Evolutionary conservation across 1,284 basidiomycete species (phyloP).

Genomic region (Tilletiaria anomala): DNA sequence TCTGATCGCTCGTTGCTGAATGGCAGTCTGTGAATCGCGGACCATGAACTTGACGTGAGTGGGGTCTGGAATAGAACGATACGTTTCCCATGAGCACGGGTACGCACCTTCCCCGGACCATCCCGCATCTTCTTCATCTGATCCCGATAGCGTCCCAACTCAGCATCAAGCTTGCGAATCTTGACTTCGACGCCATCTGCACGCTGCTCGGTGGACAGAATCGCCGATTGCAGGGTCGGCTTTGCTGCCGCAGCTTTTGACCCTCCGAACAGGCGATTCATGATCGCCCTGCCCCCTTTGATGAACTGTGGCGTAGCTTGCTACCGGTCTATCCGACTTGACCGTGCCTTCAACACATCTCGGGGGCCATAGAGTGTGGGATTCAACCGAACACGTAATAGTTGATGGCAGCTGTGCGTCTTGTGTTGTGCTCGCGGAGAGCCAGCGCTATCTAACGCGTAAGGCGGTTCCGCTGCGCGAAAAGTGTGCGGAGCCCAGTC

Average conservation of each 20-base stretch:
- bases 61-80: neutral
- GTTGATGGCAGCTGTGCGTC: no score
- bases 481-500: no score
- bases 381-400: no score
- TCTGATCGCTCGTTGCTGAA: slow-evolving; percentile 85
- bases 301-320: no score
- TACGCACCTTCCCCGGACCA: slow-evolving; percentile 78
- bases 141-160: slow-evolving; percentile 80
- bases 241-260: slow-evolving; percentile 48
- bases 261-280: slow-evolving; percentile 44
- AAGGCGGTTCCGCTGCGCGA: no score
- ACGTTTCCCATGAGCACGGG: neutral
- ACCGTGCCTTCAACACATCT: no score
- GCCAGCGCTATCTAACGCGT: no score
- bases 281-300: no score
- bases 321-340: no score
- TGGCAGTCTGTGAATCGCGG: slow-evolving; percentile 54
- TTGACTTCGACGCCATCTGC: slow-evolving; percentile 89
- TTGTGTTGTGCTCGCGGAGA: no score
- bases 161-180: slow-evolving; percentile 87
- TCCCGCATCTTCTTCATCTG: slow-evolving; percentile 88
- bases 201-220: slow-evolving; percentile 76
- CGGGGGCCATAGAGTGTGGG: no score
- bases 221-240: slow-evolving; percentile 75
- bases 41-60: no score